phyloP scores from a whole-genome alignment of 1,284 basidiomycete genomes.

The Ganoderma sp. region DNA sequence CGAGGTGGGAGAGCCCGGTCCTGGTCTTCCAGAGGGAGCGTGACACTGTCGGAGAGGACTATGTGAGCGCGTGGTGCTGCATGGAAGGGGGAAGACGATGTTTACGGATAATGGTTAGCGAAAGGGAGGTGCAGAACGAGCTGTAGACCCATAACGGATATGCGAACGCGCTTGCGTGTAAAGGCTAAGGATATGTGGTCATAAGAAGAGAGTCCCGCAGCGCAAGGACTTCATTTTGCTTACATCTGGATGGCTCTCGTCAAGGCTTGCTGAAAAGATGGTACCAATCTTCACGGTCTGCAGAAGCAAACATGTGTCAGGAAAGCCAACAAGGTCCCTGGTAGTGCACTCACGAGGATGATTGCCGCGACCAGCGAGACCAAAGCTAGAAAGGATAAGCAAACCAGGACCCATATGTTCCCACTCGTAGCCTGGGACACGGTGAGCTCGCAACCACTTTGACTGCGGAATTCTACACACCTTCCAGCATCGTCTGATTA shows the following conservation, averaged over 20 bases:
- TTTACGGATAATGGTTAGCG: constrained; percentile 49
- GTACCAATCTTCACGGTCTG: constrained; percentile 36
- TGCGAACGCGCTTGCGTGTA: constrained; percentile 40
- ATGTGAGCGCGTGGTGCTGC: constrained; percentile 2
- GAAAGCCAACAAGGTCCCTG: background rate
- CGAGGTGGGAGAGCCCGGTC: constrained; percentile 50
- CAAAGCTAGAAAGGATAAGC: constrained; percentile 38
- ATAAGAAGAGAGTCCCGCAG: background rate
- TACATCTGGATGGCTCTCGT: constrained; percentile 34
- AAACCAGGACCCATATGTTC: constrained; percentile 45
- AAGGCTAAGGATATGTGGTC: constrained; percentile 36
- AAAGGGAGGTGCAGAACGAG: constrained; percentile 47
- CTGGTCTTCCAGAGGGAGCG: constrained; percentile 49
- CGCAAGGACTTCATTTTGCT: constrained; percentile 10
- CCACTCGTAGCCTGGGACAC: constrained; percentile 47
- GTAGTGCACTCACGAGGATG: constrained; percentile 43
- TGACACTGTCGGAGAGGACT: constrained; percentile 39
- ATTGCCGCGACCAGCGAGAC: constrained; percentile 43
- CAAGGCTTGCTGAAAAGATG: constrained; percentile 23
- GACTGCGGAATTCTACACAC: constrained; percentile 38
- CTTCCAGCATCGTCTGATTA: constrained; percentile 57
- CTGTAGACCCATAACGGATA: constrained; percentile 37
- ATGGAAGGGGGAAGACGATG: constrained; percentile 36
- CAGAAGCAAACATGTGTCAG: background rate
- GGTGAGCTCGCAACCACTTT: background rate